These are phyloP conservation scores for Curvularia sp. DNA, from an alignment of 2,329 filamentous ascomycete species.

Conservation along the genomic window DNA sequence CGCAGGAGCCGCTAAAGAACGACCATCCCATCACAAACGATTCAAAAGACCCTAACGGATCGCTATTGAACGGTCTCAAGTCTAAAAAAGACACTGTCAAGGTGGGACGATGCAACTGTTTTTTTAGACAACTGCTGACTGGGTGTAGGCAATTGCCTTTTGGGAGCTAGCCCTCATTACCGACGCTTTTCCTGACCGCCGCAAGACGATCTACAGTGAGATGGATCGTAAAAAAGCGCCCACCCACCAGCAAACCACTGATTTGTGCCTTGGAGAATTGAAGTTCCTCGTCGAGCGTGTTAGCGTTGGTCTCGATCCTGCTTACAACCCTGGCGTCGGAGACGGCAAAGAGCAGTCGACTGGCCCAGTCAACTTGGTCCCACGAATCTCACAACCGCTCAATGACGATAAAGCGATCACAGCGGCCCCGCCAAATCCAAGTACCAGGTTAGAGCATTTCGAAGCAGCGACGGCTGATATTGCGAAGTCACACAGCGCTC, in stretches of 20 bases:
- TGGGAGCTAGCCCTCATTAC: constrained; percentile 89
- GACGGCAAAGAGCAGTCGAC: constrained; percentile 25
- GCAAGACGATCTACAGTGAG: constrained; percentile 84
- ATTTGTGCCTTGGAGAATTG: constrained; percentile 73
- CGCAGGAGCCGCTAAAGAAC: constrained; percentile 82
- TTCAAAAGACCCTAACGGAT: constrained; percentile 90
- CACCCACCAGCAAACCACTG: constrained; percentile 80
- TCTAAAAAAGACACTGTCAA: constrained; percentile 80
- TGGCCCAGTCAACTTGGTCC: constrained; percentile 55
- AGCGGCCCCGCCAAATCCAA: constrained; percentile 51
- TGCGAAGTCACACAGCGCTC: constrained; percentile 51
- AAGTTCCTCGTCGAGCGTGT: constrained; percentile 73
- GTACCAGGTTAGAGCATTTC: constrained; percentile 40
- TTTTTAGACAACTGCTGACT: constrained; percentile 16
- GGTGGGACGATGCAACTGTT: constrained; percentile 54
- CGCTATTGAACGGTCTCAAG: constrained; percentile 81
- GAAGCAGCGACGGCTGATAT: constrained; percentile 51
- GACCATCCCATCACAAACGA: constrained; percentile 82
- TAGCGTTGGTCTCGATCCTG: constrained; percentile 55
- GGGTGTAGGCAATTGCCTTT: constrained; percentile 75
- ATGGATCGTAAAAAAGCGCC: constrained; percentile 82
- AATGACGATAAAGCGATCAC: constrained; percentile 57
- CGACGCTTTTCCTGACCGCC: constrained; percentile 73
- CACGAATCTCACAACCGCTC: constrained; percentile 58
- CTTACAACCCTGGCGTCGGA: constrained; percentile 27